These are phyloP conservation scores for Globisporangium emineosum DNA, from an alignment of 352 stramenopile species.

Conservation along the genomic window DNA sequence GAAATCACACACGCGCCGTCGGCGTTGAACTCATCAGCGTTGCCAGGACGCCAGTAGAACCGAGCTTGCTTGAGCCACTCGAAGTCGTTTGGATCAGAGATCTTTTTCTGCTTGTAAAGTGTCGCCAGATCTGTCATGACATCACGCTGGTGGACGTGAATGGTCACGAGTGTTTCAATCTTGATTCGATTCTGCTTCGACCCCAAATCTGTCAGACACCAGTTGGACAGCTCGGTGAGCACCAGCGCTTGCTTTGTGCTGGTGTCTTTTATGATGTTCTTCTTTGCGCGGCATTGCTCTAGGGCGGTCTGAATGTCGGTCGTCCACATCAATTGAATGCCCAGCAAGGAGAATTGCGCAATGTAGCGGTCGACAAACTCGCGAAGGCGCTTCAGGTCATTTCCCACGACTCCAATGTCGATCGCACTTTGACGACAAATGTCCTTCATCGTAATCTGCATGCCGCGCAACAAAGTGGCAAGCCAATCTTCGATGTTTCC, in stretches of 20 bases:
- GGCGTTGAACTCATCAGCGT: slow-evolving; percentile 91
- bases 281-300: slow-evolving; percentile 94
- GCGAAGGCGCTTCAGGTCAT: slow-evolving; percentile 89
- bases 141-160: slow-evolving; percentile 98
- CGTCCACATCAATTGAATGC: slow-evolving; percentile 97
- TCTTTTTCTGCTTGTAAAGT: slow-evolving; percentile 95
- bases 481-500: slow-evolving; percentile 99
- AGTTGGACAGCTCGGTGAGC: slow-evolving; percentile 93
- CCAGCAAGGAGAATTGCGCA: slow-evolving; percentile 94
- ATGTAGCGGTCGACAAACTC: slow-evolving; percentile 95
- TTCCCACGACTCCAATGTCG: slow-evolving; percentile 91
- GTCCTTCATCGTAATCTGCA: slow-evolving; percentile 98
- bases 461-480: slow-evolving; percentile 91
- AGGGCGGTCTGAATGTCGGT: slow-evolving; percentile 94
- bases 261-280: slow-evolving; percentile 98
- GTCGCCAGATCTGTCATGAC: slow-evolving; percentile 94
- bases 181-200: slow-evolving; percentile 97
- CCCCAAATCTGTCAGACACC: slow-evolving; percentile 95
- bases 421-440: slow-evolving; percentile 92
- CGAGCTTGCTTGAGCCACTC: slow-evolving; percentile 99
- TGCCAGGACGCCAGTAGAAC: slow-evolving; percentile 97
- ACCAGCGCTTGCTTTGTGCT: slow-evolving; percentile 93
- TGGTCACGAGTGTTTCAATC: slow-evolving; percentile 97
- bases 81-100: slow-evolving; percentile 97
- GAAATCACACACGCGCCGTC: slow-evolving; percentile 96